Evolutionary conservation across 2,329 filamentous ascomycete genomes (phyloP), one percentile per base, ranked within the genome.

Genomic region (Fusarium transvaalense): DNA sequence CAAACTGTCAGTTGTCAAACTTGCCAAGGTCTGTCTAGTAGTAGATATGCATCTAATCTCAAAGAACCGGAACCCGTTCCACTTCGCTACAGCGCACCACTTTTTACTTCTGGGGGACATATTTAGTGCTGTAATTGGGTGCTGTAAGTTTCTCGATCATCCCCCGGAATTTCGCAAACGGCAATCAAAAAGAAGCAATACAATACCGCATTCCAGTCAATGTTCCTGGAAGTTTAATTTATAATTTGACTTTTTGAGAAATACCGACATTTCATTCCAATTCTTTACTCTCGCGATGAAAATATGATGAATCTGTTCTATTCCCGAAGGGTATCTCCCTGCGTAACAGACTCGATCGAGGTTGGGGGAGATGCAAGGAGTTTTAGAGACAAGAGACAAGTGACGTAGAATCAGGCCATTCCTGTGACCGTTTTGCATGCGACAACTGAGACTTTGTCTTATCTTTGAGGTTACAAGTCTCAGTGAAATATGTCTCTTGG

Each of bases 311-410:
- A 15, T 47, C 29, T 35, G 15, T 34, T 48, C 7, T 35, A 6
- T n/a, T 19, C 32, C 17, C 38, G 23, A 41, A 46, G n/a, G 21
- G 29, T 31, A 29, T 64, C 64, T 48, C 61, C 66, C 61, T 68
- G 31, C 65, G 19, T 69, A 43, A 17, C 21, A 13, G 32, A 54
- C 38, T 5, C 42, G 31, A 32, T 5, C 42, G 31, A 32, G 43
- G 42, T n/a, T 32, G n/a, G 37, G 19, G 31, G 23, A n/a, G 6
- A 35, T 68, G 60, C 43, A 69, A 69, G 65, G 65, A 61, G 39
- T 31, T 5, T 38, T 23, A 3, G 13, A 7, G 9, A 15, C 1
- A 3, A 31, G 43, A 59, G 46, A 35, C 34, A 66, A 41, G 14
- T 61, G 42, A 50, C 41, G 63, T 46, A 45, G 4, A 3, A 19